Percentiles rank a stretch among this genome's conserved stretches.
phyloP scores from a whole-genome alignment of 208 protist species.

The Acanthamoeba lenticulata region DNA sequence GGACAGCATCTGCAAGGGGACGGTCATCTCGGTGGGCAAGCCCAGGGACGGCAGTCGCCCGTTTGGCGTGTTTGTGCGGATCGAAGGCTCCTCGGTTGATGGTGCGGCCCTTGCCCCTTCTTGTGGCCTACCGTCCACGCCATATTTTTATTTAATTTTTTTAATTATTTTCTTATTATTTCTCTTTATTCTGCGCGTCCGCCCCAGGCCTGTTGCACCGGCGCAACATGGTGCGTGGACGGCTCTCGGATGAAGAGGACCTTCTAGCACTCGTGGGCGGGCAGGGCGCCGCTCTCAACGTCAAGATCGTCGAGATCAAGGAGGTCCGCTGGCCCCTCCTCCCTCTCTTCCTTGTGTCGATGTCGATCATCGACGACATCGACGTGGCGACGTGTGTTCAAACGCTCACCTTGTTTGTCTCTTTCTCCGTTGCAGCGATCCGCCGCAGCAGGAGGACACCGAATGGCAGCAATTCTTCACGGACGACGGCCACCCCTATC shows the following conservation, averaged over 20 bases:
- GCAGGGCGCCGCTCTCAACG: background rate
- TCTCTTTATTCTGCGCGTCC: no score
- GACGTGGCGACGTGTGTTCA: no score
- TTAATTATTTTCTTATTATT: no score
- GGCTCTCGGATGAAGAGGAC: background rate
- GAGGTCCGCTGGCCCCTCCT: background rate
- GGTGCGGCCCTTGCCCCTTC: background rate
- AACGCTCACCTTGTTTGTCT: no score
- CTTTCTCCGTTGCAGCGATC: no score
- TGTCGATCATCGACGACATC: no score
- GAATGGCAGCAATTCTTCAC: constrained; percentile 29
- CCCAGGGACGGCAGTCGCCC: no score
- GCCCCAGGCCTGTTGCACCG: background rate
- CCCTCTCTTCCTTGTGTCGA: background rate
- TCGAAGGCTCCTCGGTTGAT: background rate
- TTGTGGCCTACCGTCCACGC: background rate
- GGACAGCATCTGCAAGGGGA: no score
- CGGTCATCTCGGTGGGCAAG: no score
- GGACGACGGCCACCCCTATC: constrained; percentile 15
- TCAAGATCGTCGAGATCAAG: background rate
- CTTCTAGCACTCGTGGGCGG: background rate
- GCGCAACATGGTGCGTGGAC: background rate
- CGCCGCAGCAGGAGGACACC: background rate
- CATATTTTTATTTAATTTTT: no score
- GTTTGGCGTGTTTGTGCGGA: background rate